A percentile compares a stretch with the other conserved stretches of the same genome.
phyloP scores from a whole-genome alignment of 108 stramenopile genomes.

The Discostella stelligeroides region DNA sequence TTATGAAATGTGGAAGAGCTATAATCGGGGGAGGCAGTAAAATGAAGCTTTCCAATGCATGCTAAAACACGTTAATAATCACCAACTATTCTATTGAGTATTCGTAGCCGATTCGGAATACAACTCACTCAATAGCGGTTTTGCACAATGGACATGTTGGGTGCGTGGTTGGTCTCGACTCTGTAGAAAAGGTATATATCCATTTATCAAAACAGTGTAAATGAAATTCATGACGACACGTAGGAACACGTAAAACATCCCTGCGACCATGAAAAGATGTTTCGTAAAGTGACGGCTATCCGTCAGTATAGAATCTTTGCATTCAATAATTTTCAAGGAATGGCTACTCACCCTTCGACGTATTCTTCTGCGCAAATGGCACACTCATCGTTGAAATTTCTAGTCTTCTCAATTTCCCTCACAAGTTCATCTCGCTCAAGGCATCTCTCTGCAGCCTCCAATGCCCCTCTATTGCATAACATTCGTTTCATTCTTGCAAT shows the following conservation, averaged over 20 bases:
- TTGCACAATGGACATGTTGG: conserved; percentile 48
- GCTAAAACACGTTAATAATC: too few species aligned
- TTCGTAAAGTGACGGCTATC: too few species aligned
- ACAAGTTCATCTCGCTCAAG: conserved; percentile 34
- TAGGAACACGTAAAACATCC: conserved; percentile 30
- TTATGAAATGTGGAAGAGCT: conserved; percentile 24
- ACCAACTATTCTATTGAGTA: too few species aligned
- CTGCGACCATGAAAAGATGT: conserved; percentile 6
- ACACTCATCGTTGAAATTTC: conserved; percentile 44
- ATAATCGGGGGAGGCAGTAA: background rate
- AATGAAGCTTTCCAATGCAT: background rate
- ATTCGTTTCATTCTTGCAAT: conserved; percentile 39
- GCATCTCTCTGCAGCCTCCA: conserved; percentile 21
- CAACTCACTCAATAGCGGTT: too few species aligned
- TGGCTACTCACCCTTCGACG: conserved; percentile 40
- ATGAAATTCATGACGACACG: conserved; percentile 45
- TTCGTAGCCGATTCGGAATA: too few species aligned
- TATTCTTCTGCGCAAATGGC: conserved; percentile 48
- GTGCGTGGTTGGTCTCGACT: conserved; percentile 30
- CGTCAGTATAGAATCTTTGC: too few species aligned
- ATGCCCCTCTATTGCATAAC: conserved; percentile 33
- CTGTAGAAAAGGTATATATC: conserved; percentile 48
- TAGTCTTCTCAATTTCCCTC: conserved; percentile 21
- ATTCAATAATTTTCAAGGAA: too few species aligned
- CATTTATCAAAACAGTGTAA: conserved; percentile 48